Evolutionary conservation across 768 basidiomycete species (phyloP), one percentile per base, ranked within the genome.

Genomic region (Naganishia randhawae): DNA sequence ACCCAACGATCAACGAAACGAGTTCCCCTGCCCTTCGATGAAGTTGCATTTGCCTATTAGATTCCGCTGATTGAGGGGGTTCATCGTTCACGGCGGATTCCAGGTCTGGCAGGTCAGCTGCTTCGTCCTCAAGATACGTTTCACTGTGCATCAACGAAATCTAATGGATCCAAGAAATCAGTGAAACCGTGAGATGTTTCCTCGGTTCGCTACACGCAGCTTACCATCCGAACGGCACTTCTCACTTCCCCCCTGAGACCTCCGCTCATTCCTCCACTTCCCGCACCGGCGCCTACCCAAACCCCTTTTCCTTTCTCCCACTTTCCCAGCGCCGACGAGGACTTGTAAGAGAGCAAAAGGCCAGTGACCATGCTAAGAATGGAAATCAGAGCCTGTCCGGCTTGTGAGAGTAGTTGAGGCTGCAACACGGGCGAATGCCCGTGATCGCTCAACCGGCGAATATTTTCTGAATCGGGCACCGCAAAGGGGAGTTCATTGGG

Each of bases 271-370:
- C 57, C 57, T 19, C 57, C 57, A 29, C 57, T 61, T 16, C 57
- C 57, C 25, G 57, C 57, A 41, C 57, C 57, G 3, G 57, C 57
- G 37, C 57, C 57, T 39, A 61, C 41, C 78, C 78, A 80, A 0
- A 76, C 73, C 57, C 73, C 74, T 63, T 75, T 77, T 5, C 78
- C 78, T 41, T 76, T 74, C 22, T 77, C 75, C 77, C 77, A 80
- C 57, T 76, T 77, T 0, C 71, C 66, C 11, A 78, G 69, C 0
- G 78, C 77, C 2, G 72, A 70, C 8, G 74, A 77, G 50, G 75
- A 76, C 6, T 75, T 66, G 69, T 80, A 78, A 22, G 73, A 75
- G 17, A 80, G 67, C 16, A 80, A 63, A 45, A 80, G 68, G 8
- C 77, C 77, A 22, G 74, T 77, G 14, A 78, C 77, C 75, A 79